Conservation (phyloP, 1,139 yeast genomes). For the Sugiyamaella xylanicola region DNA sequence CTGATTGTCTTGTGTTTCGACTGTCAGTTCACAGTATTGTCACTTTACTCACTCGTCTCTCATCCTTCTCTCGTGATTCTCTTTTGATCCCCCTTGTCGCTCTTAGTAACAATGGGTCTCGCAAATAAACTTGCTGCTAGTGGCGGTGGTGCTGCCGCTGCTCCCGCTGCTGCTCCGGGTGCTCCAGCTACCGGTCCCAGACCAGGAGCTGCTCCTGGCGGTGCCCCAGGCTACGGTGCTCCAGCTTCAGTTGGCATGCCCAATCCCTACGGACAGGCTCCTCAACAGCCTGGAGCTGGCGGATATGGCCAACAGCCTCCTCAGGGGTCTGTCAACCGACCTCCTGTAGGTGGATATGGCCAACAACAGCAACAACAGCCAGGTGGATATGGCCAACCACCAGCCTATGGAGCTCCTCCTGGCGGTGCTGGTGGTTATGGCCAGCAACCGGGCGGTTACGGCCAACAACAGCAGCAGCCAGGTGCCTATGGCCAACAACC, state of each 20-base stretch:
- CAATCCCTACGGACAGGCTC: slow-evolving; percentile 23
- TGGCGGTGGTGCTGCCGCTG: slow-evolving; percentile 21
- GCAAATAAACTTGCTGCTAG: slow-evolving; percentile 36
- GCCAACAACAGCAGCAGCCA: slow-evolving; percentile 19
- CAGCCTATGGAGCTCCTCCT: neutral
- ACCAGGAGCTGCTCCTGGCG: slow-evolving; percentile 1
- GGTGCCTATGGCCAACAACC: slow-evolving; percentile 19
- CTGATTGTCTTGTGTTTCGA: neutral
- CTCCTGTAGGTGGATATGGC: slow-evolving; percentile 22
- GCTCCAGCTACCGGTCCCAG: slow-evolving; percentile 13
- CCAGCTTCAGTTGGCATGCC: slow-evolving; percentile 15
- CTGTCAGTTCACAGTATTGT: neutral
- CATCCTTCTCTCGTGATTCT: neutral
- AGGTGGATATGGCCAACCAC: slow-evolving; percentile 1
- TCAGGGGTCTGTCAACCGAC: slow-evolving; percentile 12
- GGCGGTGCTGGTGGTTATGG: slow-evolving; percentile 5
- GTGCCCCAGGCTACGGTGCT: slow-evolving; percentile 11
- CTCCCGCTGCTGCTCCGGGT: slow-evolving; percentile 22
- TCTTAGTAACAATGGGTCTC: slow-evolving; percentile 30
- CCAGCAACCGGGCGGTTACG: slow-evolving; percentile 4
- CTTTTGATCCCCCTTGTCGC: neutral
- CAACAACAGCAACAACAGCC: slow-evolving; percentile 20
- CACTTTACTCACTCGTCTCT: neutral
- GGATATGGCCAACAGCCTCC: slow-evolving; percentile 22
- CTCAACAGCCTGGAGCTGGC: slow-evolving; percentile 9